Percentiles rank a stretch among this genome's conserved stretches.
Conservation (phyloP, 805 yeast species). For the Lipomyces spencermartinsiae region DNA sequence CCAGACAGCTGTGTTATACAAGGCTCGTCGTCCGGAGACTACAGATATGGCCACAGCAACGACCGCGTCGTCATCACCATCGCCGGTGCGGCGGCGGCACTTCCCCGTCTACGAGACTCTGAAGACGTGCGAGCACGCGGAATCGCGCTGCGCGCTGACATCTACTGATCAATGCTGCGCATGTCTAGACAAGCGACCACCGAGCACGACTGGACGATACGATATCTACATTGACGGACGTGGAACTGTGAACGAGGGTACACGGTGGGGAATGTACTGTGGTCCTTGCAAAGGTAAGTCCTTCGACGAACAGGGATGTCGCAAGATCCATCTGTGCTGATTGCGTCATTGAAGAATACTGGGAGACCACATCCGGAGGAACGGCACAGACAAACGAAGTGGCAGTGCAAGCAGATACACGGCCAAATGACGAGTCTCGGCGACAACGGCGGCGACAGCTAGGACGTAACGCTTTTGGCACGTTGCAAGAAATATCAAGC, state of each 20-base stretch:
- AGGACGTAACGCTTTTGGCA: conserved; percentile 24
- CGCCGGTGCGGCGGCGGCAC: background rate
- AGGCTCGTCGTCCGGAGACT: background rate
- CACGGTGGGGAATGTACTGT: conserved; percentile 33
- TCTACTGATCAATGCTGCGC: conserved; percentile 18
- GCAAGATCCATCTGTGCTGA: background rate
- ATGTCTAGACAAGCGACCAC: conserved; percentile 28
- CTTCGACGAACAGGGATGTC: background rate
- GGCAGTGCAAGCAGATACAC: background rate
- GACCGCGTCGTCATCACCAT: background rate
- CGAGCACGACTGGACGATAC: conserved; percentile 15
- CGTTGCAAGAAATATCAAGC: conserved; percentile 24
- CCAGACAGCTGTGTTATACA: background rate
- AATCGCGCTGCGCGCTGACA: conserved; percentile 17
- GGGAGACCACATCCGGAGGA: conserved; percentile 2
- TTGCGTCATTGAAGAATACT: background rate
- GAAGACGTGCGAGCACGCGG: conserved; percentile 25
- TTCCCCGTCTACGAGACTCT: conserved; percentile 9
- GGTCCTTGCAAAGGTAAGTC: conserved; percentile 25
- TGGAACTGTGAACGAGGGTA: conserved; percentile 32
- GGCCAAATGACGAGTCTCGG: background rate
- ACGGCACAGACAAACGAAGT: conserved; percentile 11
- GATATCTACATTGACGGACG: conserved; percentile 32
- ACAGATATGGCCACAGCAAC: background rate
- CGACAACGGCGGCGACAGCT: conserved; percentile 14